Base-by-base conservation (phyloP, 78 protist species). In the Dictyostelium purpureum region DNA sequence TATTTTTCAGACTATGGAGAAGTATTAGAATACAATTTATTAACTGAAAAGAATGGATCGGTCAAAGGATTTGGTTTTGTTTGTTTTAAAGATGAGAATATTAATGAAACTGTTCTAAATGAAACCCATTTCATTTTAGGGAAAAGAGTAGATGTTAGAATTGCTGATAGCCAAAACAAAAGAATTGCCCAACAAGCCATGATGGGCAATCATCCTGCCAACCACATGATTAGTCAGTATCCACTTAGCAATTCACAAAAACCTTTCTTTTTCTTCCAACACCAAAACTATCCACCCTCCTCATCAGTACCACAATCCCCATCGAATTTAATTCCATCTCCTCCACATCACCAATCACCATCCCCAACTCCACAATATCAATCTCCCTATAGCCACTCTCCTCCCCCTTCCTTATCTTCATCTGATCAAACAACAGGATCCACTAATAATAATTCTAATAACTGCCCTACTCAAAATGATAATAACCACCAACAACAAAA, bases 51-150 rank as follows among this genome's bases (percentile, higher is more conserved):
- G 52, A 85, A 73, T 74, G 92, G 92, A 12, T 6, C 28, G 10
- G 73, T 45, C 1, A 85, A 85, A 40, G 92, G 92, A 45, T 85
- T 59, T 33, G 92, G 92, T 45, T 85, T 85, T 45, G 45, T 85
- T 1, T 38, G 66, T 35, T 85, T 73, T 59, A 85, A 43, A 61
- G 92, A 85, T 42, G 82, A 85, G n/a, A 10, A 42, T 11, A 37
- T 85, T 7, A 73, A 73, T 45, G 26, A 43, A 7, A 40, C 21
- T 9, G 79, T 85, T 31, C 38, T 85, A 10, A 82, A 70, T 54
- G 90, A 69, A 40, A 57, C 21, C 12, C 92, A 85, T 47, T 5
- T 45, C 0, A 85, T 85, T 21, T 11, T 38, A 12, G 92, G 82
- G 1, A 85, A 85, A 43, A 85, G 66, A 16, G 82, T 85, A n/a